Base-by-base conservation (phyloP, 176 grass and related monocot species). In the Luzula sylvatica region DNA sequence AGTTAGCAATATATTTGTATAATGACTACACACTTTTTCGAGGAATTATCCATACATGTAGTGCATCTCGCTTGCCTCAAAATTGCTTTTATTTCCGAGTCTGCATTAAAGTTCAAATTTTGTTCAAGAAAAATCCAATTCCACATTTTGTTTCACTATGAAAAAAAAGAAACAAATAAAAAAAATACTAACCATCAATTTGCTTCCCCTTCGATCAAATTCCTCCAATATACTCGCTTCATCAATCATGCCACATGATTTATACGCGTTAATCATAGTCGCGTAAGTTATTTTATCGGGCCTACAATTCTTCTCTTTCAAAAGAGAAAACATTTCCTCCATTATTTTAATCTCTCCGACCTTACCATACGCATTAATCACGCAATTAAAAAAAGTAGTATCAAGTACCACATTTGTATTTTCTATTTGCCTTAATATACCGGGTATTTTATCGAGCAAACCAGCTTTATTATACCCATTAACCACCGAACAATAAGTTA, bases 301-400 rank as follows among this genome's bases (percentile, higher is more conserved):
- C 17, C 72, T 78, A 46, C 71, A 88, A 41, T 66, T 67, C 64
- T 95, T 88, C n/a, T 95, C 76, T 71, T 88, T 88, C 83, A 88
- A 85, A 58, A 88, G 70, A 46, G 42, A 39, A 8, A 82, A 68
- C 71, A 88, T 86, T 38, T 88, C 90, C 73, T 88, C 84, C 90
- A 88, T 95, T 58, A 88, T 82, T 65, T 73, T 79, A 58, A 76
- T 53, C 51, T 88, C 77, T 40, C 84, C 74, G 67, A 54, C 72
- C 45, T 76, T 73, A 0, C 77, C 84, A 47, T 84, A 88, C 50
- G 83, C 84, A 52, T 56, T 73, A 21, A 95, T 78, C 44, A 86
- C 76, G 26, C 84, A 85, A 35, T 95, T 95, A 42, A 88, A 95
- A 75, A 95, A 95, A 28, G 80, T 76, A 23, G 84, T 65, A 67